phyloP scores from a whole-genome alignment of 2,329 filamentous ascomycete species.

The Tolypocladium album region DNA sequence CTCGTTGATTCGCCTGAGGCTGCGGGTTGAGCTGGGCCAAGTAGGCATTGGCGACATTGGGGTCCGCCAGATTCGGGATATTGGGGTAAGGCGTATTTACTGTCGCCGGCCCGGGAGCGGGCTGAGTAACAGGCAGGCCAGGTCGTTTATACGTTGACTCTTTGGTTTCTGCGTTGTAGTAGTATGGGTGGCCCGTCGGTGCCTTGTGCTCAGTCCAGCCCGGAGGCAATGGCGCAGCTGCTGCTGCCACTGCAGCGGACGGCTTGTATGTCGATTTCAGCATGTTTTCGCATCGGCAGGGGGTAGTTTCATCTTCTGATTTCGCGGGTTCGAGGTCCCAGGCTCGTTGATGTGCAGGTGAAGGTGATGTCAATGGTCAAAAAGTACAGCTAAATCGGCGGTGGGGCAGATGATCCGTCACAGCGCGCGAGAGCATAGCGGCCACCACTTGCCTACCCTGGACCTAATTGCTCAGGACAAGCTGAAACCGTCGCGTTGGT shows the following conservation, averaged over 20 bases:
- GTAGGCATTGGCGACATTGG: conserved; percentile 48
- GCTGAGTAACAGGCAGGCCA: conserved; percentile 17
- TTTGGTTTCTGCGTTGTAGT: conserved; percentile 73
- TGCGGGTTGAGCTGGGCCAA: conserved; percentile 41
- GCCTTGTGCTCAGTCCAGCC: conserved; percentile 94
- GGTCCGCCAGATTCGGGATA: conserved; percentile 36
- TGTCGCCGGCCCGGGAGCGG: conserved; percentile 19
- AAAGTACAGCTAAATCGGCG: neutral
- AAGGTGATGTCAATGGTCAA: neutral
- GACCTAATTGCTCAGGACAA: neutral
- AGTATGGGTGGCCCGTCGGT: conserved; percentile 78
- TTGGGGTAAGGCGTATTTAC: conserved; percentile 14
- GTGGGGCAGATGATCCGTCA: neutral
- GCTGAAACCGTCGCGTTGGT: neutral
- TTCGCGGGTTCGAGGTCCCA: neutral
- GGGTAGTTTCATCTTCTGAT: neutral
- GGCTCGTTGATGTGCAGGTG: neutral
- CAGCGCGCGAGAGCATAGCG: neutral
- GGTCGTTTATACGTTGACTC: conserved; percentile 82
- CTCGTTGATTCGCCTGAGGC: conserved; percentile 23
- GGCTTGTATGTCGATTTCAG: conserved; percentile 68
- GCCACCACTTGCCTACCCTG: neutral
- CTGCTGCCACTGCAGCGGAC: conserved; percentile 24
- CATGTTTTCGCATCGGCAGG: conserved; percentile 32
- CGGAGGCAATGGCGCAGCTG: conserved; percentile 51